Conservation (phyloP, 371 early-diverging fungal species). For the Syncephalastrum sp. region DNA sequence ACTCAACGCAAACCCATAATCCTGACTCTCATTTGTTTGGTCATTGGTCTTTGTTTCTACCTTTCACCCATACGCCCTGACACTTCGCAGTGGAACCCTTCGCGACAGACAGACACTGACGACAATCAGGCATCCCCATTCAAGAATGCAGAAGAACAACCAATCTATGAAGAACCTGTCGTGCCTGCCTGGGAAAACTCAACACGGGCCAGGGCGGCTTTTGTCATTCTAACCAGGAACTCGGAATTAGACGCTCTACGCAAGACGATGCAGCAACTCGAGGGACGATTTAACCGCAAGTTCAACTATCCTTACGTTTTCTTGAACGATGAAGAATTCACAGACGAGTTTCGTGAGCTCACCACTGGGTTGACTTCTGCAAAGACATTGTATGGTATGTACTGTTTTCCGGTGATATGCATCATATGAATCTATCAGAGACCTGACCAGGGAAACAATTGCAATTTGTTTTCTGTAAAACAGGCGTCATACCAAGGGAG, state of each 20-base stretch:
- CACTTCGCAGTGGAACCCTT: too few species aligned
- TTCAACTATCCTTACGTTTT: constrained; percentile 90
- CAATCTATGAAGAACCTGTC: too few species aligned
- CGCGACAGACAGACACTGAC: too few species aligned
- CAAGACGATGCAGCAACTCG: constrained; percentile 69
- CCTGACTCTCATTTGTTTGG: too few species aligned
- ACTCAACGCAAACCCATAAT: too few species aligned
- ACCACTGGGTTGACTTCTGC: constrained; percentile 52
- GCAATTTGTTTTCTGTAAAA: neutral
- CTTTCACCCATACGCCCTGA: too few species aligned
- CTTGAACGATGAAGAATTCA: constrained; percentile 80
- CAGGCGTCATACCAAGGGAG: constrained; percentile 68
- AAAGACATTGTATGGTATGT: constrained; percentile 44
- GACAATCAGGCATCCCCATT: too few species aligned
- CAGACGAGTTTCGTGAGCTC: constrained; percentile 67
- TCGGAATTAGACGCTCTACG: constrained; percentile 69
- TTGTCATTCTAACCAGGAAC: constrained; percentile 71
- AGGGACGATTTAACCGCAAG: constrained; percentile 79
- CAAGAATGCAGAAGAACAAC: too few species aligned
- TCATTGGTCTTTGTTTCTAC: too few species aligned
- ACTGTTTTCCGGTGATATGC: constrained; percentile 7
- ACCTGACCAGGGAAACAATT: neutral
- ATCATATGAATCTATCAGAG: neutral
- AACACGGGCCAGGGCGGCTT: constrained; percentile 63
- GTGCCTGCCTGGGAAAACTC: constrained; percentile 33